Evolutionary conservation across 495 filamentous ascomycete species (phyloP), one percentile per base, ranked within the genome.

Genomic region (Aspergillus coremiiformis): DNA sequence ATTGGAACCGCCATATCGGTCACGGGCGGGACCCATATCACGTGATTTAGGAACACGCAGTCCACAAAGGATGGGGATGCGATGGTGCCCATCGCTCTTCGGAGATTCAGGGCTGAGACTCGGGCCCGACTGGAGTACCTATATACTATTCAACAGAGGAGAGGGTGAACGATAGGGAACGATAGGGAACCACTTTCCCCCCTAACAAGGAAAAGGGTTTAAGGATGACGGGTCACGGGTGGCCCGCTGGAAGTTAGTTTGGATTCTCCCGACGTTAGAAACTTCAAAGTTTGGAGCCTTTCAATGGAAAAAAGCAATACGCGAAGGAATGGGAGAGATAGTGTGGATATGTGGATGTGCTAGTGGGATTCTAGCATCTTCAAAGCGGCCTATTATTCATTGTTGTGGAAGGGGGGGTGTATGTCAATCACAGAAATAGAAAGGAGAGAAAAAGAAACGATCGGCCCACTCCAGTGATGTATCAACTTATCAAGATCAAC

Each of bases 381-480:
- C 2, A 41, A 7, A 14, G 21, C 37, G 11, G 7, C 37, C 37
- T 21, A 20, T 41, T 21, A 41, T 19, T 41, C n/a, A 41, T 41
- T 41, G 17, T 41, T 51, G 53, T 15, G 43, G 48, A 37, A 35
- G 35, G 49, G 43, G 45, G 5, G n/a, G n/a, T n/a, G n/a, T n/a
- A n/a, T n/a, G n/a, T 41, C n/a, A 21, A 41, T 41, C 17, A 41
- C 37, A 41, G n/a, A 41, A 20, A 39, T 24, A 21, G 39, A 43
- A 53, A 23, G 22, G 29, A 12, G 20, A 37, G 5, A 39, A 45
- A 41, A 39, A 27, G 14, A 17, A 52, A 52, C 44, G 56, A 59
- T 56, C 54, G 57, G 49, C 54, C 61, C 57, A 58, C 54, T 33
- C 45, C 57, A 46, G 55, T 55, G 61, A 64, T 58, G 61, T 64